These are phyloP conservation scores for Glycyrrhiza uralensis DNA, from an alignment of 306 rosid species.

Conservation along the genomic window DNA sequence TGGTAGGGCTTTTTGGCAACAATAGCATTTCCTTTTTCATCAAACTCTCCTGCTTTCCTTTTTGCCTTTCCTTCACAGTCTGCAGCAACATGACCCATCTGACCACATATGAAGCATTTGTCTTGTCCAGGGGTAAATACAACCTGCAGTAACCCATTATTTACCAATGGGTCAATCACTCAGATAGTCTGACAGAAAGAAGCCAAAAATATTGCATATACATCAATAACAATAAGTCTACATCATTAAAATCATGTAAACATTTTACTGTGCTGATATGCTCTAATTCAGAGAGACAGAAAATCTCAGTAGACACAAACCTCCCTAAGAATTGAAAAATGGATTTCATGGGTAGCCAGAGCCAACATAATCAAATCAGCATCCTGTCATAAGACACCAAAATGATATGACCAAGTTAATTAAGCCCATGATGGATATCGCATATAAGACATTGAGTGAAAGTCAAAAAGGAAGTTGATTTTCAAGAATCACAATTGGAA, in stretches of 20 bases:
- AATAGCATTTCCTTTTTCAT: slow-evolving; percentile 69
- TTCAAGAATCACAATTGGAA: slow-evolving; percentile 20
- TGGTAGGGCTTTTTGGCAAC: slow-evolving; percentile 84
- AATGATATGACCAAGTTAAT: slow-evolving; percentile 12
- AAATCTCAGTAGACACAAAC: slow-evolving; percentile 42
- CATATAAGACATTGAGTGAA: background rate
- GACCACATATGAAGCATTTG: slow-evolving; percentile 94
- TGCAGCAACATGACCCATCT: slow-evolving; percentile 92
- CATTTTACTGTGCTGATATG: background rate
- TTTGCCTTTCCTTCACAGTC: slow-evolving; percentile 84
- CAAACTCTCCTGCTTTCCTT: slow-evolving; percentile 82
- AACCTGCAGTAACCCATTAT: slow-evolving; percentile 49
- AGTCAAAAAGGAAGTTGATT: background rate
- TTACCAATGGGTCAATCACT: slow-evolving; percentile 18
- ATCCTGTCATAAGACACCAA: slow-evolving; percentile 59
- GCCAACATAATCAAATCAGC: slow-evolving; percentile 99
- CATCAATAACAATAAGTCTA: background rate
- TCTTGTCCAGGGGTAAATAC: slow-evolving; percentile 94
- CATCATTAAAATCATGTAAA: background rate
- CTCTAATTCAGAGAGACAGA: slow-evolving; percentile 10
- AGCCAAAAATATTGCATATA: background rate
- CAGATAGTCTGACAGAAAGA: slow-evolving; percentile 1
- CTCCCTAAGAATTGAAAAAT: slow-evolving; percentile 97
- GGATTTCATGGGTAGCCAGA: slow-evolving; percentile 94
- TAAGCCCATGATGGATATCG: background rate